A percentile compares a stretch with the other conserved stretches of the same genome.
phyloP scores from a whole-genome alignment of 1,139 yeast genomes.

The Blastobotrys indianensis region DNA sequence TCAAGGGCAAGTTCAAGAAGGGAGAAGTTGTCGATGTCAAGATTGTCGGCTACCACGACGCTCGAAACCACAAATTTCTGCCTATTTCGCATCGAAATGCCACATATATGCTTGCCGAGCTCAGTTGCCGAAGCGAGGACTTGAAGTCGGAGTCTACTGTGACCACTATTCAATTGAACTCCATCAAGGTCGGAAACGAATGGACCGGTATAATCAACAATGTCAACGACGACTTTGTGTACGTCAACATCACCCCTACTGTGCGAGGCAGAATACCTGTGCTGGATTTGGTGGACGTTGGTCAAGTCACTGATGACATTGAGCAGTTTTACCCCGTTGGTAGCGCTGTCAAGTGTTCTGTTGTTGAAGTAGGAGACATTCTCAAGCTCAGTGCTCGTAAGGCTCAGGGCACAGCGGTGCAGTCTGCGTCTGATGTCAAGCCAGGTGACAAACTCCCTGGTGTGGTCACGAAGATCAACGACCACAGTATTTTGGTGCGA shows the following conservation, averaged over 20 bases:
- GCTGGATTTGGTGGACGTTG: constrained; percentile 57
- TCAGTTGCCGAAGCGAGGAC: constrained; percentile 48
- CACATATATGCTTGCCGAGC: constrained; percentile 57
- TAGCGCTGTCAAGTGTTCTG: constrained; percentile 56
- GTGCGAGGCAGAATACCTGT: constrained; percentile 63
- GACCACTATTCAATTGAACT: constrained; percentile 35
- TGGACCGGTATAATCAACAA: constrained; percentile 51
- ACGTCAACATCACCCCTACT: constrained; percentile 67
- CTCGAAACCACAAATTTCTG: constrained; percentile 60
- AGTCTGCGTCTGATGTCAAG: constrained; percentile 44
- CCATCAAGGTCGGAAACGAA: constrained; percentile 41
- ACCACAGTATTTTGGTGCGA: constrained; percentile 59
- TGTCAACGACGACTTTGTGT: constrained; percentile 48
- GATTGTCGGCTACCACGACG: constrained; percentile 74
- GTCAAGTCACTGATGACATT: constrained; percentile 40
- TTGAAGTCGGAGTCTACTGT: constrained; percentile 28
- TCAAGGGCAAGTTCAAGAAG: constrained; percentile 46
- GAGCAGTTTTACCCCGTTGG: constrained; percentile 64
- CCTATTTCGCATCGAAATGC: constrained; percentile 61
- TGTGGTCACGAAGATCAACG: constrained; percentile 56
- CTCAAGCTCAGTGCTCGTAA: constrained; percentile 48
- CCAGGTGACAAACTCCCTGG: constrained; percentile 63
- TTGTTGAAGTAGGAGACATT: constrained; percentile 46
- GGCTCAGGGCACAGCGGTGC: constrained; percentile 28
- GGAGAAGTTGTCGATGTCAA: constrained; percentile 58